These are phyloP conservation scores for Dactylellina leptospora DNA, from an alignment of 2,329 filamentous ascomycete species.

Conservation along the genomic window DNA sequence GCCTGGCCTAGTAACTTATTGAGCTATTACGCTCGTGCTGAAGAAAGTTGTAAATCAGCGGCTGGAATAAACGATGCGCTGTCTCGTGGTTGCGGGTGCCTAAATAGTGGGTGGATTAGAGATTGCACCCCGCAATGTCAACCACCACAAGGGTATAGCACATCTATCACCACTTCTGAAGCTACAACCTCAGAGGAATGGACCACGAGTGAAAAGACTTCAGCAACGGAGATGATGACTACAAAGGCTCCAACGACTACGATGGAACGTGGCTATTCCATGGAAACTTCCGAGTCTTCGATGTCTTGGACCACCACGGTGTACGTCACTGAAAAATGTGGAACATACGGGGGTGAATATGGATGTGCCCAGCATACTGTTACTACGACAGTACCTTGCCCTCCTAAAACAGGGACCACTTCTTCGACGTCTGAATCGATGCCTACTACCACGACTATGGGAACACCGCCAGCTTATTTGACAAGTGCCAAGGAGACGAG, in stretches of 20 bases:
- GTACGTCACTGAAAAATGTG: slow-evolving; percentile 1
- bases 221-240: neutral
- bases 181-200: neutral
- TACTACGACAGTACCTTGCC: slow-evolving; percentile 5
- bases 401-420: neutral
- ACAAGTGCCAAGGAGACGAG: neutral
- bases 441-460: neutral
- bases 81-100: slow-evolving; percentile 31
- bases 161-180: neutral
- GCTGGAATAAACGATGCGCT: slow-evolving; percentile 10
- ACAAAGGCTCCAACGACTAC: neutral
- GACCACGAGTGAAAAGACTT: neutral
- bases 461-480: neutral
- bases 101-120: slow-evolving; percentile 28
- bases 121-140: slow-evolving; percentile 16
- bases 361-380: neutral
- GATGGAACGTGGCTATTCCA: neutral
- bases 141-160: slow-evolving; percentile 14
- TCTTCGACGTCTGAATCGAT: neutral
- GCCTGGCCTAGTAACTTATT: slow-evolving; percentile 9
- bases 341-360: neutral
- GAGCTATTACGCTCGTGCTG: neutral
- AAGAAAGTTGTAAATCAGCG: neutral
- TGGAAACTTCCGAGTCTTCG: neutral
- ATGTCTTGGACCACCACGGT: slow-evolving; percentile 2